Base-by-base conservation (phyloP, 768 basidiomycete species). In the Lentinus brumalis region DNA sequence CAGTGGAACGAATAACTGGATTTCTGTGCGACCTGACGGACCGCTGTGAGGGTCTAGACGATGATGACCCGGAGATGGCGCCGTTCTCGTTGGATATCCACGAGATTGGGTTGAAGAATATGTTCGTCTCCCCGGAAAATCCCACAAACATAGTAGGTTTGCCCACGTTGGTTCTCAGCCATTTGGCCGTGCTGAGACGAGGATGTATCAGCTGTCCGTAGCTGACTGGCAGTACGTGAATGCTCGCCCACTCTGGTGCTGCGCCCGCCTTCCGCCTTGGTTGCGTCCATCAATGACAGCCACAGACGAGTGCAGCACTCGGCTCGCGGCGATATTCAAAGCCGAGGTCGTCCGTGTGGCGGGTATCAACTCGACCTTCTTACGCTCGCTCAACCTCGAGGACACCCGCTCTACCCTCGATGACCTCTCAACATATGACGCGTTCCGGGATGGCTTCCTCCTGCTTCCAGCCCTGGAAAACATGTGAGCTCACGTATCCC, bases 381-480 rank as follows among this genome's bases (percentile, higher is more conserved):
- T 69, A 16, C 67, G 68, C 12, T 67, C 68, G 0, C 50, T 75
- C 11, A 70, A 75, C 42, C 50, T 65, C 18, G 73, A 73, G 2
- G 71, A 71, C 44, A 69, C 73, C 6, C 68, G 74, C 29, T 64
- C 65, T n/a, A 65, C 71, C 10, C 67, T 76, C 21, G 69, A 74
- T 52, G 73, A 76, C 41, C 65, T 75, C 14, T 71, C 70, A 1
- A 66, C 69, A 21, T 75, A 74, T 63, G 70, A 76, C 54, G 70
- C 74, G 2, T 71, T 75, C 60, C 66, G 62, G 10, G 73, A 76
- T 49, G 74, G 73, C 31, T 76, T 75, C 62, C 64, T 76, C 14
- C 55, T 76, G 8, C 57, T 74, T 26, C 74, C 75, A 9, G 72
- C 74, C 12, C 67, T 75, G 30, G 70, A 76, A 61, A 75, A 73